Conservation (phyloP, 768 basidiomycete species). For the Panellus pusillus region DNA sequence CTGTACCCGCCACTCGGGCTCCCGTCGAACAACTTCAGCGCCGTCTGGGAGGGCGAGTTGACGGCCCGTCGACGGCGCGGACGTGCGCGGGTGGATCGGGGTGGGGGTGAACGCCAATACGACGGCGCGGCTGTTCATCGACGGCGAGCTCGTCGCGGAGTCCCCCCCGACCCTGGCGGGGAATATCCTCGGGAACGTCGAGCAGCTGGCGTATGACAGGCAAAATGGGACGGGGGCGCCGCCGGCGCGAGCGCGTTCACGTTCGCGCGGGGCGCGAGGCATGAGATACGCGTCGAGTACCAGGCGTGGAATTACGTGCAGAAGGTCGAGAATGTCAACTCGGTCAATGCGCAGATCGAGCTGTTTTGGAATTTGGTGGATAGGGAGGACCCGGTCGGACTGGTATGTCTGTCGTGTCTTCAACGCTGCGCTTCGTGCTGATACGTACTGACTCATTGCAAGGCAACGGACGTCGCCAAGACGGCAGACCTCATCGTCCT, state of each 20-base stretch:
- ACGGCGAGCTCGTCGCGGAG: conserved; percentile 20
- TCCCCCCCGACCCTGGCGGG: conserved; percentile 14
- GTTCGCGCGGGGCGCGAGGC: conserved; percentile 20
- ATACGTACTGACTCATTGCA: neutral
- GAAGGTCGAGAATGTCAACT: conserved; percentile 24
- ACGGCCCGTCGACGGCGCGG: conserved; percentile 23
- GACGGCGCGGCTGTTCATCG: conserved; percentile 25
- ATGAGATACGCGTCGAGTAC: conserved; percentile 25
- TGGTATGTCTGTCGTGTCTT: conserved; percentile 5
- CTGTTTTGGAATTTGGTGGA: conserved; percentile 28
- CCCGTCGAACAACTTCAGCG: conserved; percentile 29
- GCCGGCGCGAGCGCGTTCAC: conserved; percentile 23
- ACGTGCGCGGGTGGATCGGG: conserved; percentile 25
- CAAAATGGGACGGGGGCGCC: conserved; percentile 21
- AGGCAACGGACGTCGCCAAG: conserved; percentile 27
- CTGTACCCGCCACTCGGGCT: conserved; percentile 27
- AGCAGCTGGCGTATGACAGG: conserved; percentile 6
- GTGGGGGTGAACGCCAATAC: conserved; percentile 26
- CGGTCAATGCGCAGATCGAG: conserved; percentile 25
- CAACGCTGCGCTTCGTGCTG: too few relatives aligned
- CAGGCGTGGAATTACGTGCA: conserved; percentile 23
- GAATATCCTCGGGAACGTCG: conserved; percentile 26
- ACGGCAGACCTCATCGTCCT: conserved; percentile 25
- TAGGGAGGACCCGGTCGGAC: conserved; percentile 16
- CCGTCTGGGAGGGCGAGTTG: conserved; percentile 27